Base-by-base conservation (phyloP, 2,329 filamentous ascomycete species). In the Xenoacremonium recifei region DNA sequence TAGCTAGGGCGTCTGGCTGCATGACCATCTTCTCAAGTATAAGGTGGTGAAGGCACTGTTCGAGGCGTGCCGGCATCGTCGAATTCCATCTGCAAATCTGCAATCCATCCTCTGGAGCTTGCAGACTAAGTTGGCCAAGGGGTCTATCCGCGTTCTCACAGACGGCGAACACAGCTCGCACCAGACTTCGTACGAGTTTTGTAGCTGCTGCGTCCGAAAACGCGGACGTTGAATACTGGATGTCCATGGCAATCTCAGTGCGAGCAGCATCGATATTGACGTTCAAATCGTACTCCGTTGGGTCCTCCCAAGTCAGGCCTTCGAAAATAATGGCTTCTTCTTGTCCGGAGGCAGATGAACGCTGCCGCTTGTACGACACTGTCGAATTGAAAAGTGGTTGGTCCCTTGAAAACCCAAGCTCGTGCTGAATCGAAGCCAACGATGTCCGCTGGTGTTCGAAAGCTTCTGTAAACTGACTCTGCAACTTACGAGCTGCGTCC, bases 1-100 rank as follows among this genome's bases (percentile, higher is more conserved):
- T 62, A 17, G 71, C 70, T 32, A 5, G 55, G 11, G 60, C 55
- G 13, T 51, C 40, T 0, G 70, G 68, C 3, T 59, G 52, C 21
- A 50, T 49, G 10, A 40, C 43, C 32, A 34, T 34, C 10, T 18
- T 34, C 9, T 34, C 32, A 18, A 20, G 16, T 9, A 34, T 34
- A 18, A 34, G 32, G 18, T 34, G 16, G 32, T 34, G 32, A 7
- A 34, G 16, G 17, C 32, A 34, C 5, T n/a, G 15, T 34, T 34
- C 16, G 6, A 20, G 16, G 32, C 25, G 11, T 36, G 15, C 5
- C 17, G 32, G 32, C 15, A 34, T 20, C 16, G 16, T 18, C 9
- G 32, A 18, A 34, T 34, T 20, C 32, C 32, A 34, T 7, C 20
- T 10, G 16, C 32, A 20, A 5, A 34, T 10, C 32, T 34, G 32